A percentile compares a stretch with the other conserved stretches of the same genome.
Evolutionary conservation across 2,329 filamentous ascomycete species (phyloP).

Genomic region (Stagonosporopsis chrysanthemi): DNA sequence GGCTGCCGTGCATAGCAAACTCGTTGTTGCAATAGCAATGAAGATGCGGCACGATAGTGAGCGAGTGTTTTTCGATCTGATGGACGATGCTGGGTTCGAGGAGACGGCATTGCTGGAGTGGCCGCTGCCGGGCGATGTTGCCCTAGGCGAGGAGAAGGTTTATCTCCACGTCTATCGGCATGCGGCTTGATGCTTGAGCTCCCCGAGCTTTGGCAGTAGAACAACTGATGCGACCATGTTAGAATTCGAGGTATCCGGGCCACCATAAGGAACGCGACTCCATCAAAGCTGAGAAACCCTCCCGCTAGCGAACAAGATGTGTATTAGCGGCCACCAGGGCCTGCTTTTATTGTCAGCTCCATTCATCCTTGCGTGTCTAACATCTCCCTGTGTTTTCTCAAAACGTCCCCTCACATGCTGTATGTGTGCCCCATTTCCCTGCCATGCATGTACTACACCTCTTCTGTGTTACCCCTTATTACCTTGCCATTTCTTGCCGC

Average conservation of each 20-base stretch:
- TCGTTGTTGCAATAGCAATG: constrained; percentile 66
- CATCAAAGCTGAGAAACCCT: too few species aligned
- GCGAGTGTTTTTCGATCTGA: constrained; percentile 68
- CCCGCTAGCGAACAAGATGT: not conserved
- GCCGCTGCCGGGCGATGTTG: constrained; percentile 39
- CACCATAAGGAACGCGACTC: too few species aligned
- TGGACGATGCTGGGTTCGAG: constrained; percentile 42
- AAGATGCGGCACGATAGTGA: constrained; percentile 74
- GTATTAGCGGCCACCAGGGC: not conserved
- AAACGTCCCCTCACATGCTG: too few species aligned
- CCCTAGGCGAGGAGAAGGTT: constrained; percentile 36
- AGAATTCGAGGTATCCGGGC: too few species aligned
- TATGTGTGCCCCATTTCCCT: too few species aligned
- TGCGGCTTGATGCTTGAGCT: not conserved
- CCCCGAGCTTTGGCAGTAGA: too few species aligned
- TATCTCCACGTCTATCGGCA: constrained; percentile 31
- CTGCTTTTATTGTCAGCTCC: not conserved
- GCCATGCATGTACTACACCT: too few species aligned
- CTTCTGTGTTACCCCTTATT: too few species aligned
- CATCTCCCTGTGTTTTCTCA: too few species aligned
- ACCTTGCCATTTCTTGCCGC: too few species aligned
- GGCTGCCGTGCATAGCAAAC: constrained; percentile 49
- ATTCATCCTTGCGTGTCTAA: too few species aligned
- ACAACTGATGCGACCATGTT: too few species aligned
- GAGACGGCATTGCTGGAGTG: constrained; percentile 22